Base-by-base conservation (phyloP, 164 flowering plant species). In the Umbellularia californica region DNA sequence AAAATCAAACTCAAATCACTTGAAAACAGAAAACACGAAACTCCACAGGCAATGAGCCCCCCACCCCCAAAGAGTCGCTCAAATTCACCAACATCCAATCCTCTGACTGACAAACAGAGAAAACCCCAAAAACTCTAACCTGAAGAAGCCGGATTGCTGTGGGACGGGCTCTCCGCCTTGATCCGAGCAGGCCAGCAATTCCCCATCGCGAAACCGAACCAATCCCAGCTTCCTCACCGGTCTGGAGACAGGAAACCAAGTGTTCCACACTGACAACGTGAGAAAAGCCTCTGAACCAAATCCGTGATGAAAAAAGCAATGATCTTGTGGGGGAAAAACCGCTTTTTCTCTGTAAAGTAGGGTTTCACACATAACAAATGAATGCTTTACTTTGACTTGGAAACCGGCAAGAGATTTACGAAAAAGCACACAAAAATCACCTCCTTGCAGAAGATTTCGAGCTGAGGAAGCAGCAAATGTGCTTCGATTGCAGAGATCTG, bases 161-260 rank as follows among this genome's bases (percentile, higher is more conserved):
- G 81, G 72, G 68, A 72, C 13, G 92, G 84, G 82, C 87, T 88
- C 70, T 84, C 93, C 70, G 90, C 93, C 77, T 91, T 90, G 79
- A 93, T 84, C 81, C 83, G 80, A 78, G 89, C 81, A 71, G 90
- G 85, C 67, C 85, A 87, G 79, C 96, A 90, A 85, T 79, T 77
- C 79, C 98, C 98, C 98, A 93, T 88, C 50, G 3, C 41, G 2
- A 58, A 71, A 47, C n/a, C 41, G 10, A 70, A 20, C 47, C 47
- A 41, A 12, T 14, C 62, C 51, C 63, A n/a, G 33, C 60, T 25
- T 19, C 60, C 12, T 24, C 20, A 9, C 28, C 41, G 15, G 14
- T 41, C 72, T 23, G 17, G 11, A 55, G n/a, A 12, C 64, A 27
- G 2, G 27, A 55, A 69, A 35, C 13, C 64, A 6, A 60, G 64